Conservation (phyloP, 208 protist genomes). For the Porcisia deanei region DNA sequence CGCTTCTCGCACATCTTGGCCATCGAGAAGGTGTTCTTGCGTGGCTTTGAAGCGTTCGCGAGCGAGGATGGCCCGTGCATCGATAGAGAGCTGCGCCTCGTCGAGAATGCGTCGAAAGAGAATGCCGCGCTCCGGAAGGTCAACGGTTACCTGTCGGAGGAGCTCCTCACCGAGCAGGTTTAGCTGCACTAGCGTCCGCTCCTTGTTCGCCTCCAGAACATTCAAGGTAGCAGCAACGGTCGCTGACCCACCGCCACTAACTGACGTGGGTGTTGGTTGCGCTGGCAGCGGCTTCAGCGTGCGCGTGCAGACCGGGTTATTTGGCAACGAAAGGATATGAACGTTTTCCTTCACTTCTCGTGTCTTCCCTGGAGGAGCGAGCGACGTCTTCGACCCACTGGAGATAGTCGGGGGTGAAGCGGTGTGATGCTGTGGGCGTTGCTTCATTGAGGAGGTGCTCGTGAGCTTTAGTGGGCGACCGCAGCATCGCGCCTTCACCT, state of each 20-base stretch:
- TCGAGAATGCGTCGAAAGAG: constrained; percentile 52
- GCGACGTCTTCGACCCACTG: background rate
- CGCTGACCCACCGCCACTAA: constrained; percentile 40
- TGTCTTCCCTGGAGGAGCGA: background rate
- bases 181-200: constrained; percentile 46
- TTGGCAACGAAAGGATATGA: constrained; percentile 12
- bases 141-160: constrained; percentile 59
- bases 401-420: background rate
- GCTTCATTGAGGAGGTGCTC: constrained; percentile 3
- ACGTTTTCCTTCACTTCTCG: background rate
- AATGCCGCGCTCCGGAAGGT: constrained; percentile 66
- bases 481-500: constrained; percentile 38
- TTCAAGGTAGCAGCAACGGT: constrained; percentile 48
- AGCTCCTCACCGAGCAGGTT: constrained; percentile 53
- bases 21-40: constrained; percentile 28
- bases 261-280: constrained; percentile 18
- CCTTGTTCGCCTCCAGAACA: constrained; percentile 45
- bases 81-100: constrained; percentile 50
- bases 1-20: constrained; percentile 33
- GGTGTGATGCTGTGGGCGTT: background rate
- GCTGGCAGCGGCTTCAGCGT: constrained; percentile 21
- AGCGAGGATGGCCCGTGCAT: constrained; percentile 33
- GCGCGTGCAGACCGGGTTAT: constrained; percentile 21
- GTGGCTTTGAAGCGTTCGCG: constrained; percentile 22
- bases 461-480: constrained; percentile 29